Evolutionary conservation across 2,329 filamentous ascomycete genomes (phyloP), one percentile per base, ranked within the genome.

Genomic region (Cryphonectria nitschkei): DNA sequence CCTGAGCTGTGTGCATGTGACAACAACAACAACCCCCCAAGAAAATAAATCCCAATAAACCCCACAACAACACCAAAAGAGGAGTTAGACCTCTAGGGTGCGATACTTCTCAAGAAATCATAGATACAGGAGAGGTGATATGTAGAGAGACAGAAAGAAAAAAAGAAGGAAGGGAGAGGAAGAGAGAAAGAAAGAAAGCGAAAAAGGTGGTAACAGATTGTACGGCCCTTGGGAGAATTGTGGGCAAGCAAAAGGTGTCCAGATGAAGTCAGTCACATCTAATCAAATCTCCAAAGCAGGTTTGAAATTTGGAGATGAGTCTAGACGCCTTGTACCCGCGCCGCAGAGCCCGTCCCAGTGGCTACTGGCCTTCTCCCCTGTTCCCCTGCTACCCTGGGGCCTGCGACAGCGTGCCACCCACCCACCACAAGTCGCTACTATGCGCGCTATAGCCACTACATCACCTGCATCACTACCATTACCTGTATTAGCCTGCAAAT

Each of bases 211-310:
- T 13, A 63, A 39, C 34, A 26, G 61, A 37, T 63, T 32, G 34
- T 63, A 39, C 22, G 13, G 29, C 29, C 54, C 29, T 32, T 32
- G 56, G 14, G 32, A 37, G 32, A 60, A n/a, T 19, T 60, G 58
- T 61, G 58, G 58, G 58, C 58, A 39, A 37, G 58, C 19, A 61
- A 61, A 61, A 37, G 58, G 58, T 61, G 58, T 61, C 58, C 58
- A 61, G 54, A 58, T 58, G 54, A 58, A 32, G 54, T 58, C 54
- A 32, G 54, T 58, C 54, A 58, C 54, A 61, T 61, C 58, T 16
- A 61, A 61, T 61, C 34, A 61, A 61, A 61, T 61, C 58, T 61
- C 58, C 58, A 61, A 61, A 61, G 58, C 58, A 61, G 58, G 58
- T 61, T 61, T 61, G 58, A 39, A 61, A 37, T 61, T 39, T 61